phyloP scores from a whole-genome alignment of 2,329 filamentous ascomycete genomes.

The Aspergillus phoenicis region DNA sequence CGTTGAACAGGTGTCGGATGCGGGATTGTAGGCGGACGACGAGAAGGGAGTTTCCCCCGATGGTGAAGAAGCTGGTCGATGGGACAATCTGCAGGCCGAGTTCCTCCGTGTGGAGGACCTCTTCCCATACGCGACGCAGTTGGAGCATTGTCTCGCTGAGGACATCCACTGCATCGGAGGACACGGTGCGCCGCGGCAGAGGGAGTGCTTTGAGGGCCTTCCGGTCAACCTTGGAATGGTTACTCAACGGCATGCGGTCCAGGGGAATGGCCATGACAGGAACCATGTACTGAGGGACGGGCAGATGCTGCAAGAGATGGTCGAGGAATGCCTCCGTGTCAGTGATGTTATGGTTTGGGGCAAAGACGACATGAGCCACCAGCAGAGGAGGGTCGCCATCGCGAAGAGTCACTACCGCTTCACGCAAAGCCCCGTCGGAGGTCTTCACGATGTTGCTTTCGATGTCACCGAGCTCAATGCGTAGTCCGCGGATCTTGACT shows the following conservation, averaged over 20 bases:
- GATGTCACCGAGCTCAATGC: constrained; percentile 51
- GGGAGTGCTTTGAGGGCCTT: constrained; percentile 17
- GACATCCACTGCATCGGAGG: background rate
- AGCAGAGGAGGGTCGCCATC: constrained; percentile 27
- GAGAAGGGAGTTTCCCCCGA: constrained; percentile 35
- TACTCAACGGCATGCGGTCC: constrained; percentile 27
- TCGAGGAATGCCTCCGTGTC: constrained; percentile 15
- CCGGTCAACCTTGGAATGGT: constrained; percentile 32
- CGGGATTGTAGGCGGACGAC: constrained; percentile 37
- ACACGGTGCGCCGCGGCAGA: background rate
- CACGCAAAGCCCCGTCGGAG: constrained; percentile 23
- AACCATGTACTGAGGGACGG: constrained; percentile 38
- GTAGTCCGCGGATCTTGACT: constrained; percentile 27
- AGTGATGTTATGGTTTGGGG: background rate
- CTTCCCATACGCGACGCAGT: constrained; percentile 13
- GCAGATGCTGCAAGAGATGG: constrained; percentile 25
- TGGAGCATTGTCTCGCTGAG: constrained; percentile 7
- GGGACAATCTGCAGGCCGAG: background rate
- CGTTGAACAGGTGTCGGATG: background rate
- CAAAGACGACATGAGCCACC: constrained; percentile 41
- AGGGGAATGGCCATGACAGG: constrained; percentile 29
- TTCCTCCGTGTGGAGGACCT: constrained; percentile 4
- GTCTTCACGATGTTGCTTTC: constrained; percentile 32
- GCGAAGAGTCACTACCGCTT: constrained; percentile 31
- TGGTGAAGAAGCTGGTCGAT: constrained; percentile 24